Conservation (phyloP, 768 basidiomycete genomes). For the Kwoniella europaea region DNA sequence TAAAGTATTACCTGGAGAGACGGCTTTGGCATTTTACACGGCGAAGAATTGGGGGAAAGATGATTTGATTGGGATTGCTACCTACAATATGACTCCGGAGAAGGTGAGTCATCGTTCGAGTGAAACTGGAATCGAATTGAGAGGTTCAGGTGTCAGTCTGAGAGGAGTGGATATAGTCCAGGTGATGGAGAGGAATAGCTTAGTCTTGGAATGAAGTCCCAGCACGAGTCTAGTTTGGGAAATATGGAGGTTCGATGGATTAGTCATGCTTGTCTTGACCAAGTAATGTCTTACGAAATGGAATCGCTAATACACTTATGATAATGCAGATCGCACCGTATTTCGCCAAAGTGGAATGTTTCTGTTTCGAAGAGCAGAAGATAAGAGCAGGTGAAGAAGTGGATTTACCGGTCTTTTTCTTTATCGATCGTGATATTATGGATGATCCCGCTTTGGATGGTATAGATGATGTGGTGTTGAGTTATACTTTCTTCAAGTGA, state of each 20-base stretch:
- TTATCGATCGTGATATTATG: constrained; percentile 95
- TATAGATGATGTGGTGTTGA: constrained; percentile 88
- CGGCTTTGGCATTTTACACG: constrained; percentile 92
- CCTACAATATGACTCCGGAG: constrained; percentile 98
- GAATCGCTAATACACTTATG: not conserved
- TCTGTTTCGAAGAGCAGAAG: constrained; percentile 98
- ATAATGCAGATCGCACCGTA: constrained; percentile 83
- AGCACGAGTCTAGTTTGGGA: no score
- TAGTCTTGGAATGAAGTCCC: no score
- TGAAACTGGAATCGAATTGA: no score
- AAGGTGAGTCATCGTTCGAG: constrained; percentile 65
- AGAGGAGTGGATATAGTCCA: no score
- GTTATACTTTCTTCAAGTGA: constrained; percentile 97
- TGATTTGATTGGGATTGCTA: constrained; percentile 97
- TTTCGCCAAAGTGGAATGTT: constrained; percentile 99
- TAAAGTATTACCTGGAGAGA: constrained; percentile 90
- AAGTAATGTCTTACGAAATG: no score
- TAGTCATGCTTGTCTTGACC: no score
- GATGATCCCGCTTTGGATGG: constrained; percentile 88
- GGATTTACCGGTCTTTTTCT: constrained; percentile 97
- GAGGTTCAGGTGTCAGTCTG: no score
- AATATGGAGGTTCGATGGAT: no score
- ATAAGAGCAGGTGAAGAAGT: constrained; percentile 94
- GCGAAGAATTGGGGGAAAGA: constrained; percentile 82
- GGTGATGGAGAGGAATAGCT: no score